Base-by-base conservation (phyloP, 345 rosid genomes). In the Eucalyptus regnans region DNA sequence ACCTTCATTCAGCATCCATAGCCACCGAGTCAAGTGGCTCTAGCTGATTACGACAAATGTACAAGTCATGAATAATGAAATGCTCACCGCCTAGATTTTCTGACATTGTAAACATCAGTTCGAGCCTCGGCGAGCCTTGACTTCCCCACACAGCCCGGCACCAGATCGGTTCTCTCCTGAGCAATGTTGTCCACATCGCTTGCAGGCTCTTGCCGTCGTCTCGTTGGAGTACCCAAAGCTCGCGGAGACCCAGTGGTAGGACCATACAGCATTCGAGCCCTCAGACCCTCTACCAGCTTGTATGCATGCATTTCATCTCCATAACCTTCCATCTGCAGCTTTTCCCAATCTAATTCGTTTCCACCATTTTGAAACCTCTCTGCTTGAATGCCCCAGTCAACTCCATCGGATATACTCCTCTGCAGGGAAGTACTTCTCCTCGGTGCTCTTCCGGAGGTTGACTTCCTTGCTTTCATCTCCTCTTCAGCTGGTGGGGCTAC, bases 361-460 rank as follows among this genome's bases (percentile, higher is more conserved):
- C 90, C 95, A 5, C 91, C 60, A 88, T 93, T 90, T 43, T 92
- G 93, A 46, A 90, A 92, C 92, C 92, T 92, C 89, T 93, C 96
- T 56, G 92, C 94, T 66, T 94, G 95, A 83, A 91, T 90, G 48
- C 92, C 92, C 96, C 96, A 94, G 50, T 95, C 98, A 81, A 95
- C 96, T 93, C 96, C 97, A 90, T 98, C 99, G 2, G 99, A 98
- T 89, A 94, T 90, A 90, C 97, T 97, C 90, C 98, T 92, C 52
- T 94, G 99, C 88, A 96, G 91, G 86, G 97, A 93, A 86, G 95
- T 90, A 80, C 91, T 94, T 86, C 93, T 95, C 91, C 96, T 93
- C 49, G 95, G 89, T 68, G 88, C 87, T 90, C 87, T 93, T 80
- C 91, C 91, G 18, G 97, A 95, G 89, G 95, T 92, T 68, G 98